Evolutionary conservation across 1,284 basidiomycete species (phyloP), one percentile per base, ranked within the genome.

Genomic region (Xerocomus nothofagi): DNA sequence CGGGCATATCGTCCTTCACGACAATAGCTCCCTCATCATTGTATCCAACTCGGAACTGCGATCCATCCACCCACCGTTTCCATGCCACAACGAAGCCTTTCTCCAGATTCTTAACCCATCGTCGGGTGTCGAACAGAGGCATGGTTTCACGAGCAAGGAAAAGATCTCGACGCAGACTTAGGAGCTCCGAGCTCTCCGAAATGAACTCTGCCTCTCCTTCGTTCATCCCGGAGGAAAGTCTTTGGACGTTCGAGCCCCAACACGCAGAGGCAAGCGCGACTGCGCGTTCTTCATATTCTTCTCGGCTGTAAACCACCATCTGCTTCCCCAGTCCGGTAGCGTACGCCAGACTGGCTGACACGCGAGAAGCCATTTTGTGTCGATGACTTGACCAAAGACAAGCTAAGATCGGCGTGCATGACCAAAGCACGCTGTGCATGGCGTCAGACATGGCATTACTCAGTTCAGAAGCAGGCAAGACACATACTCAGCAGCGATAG

Each of bases 361-460:
- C 81, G 15, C 82, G 72, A 17, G 79, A 80, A 48, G 77, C 79
- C 80, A 84, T 82, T 62, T 82, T 84, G 59, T 80, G 72, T 40
- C 61, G 55, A 56, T 83, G 75, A 46, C 74, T 76, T 5, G 81
- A 78, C 72, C 73, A 81, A 9, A 82, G 79, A 43, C 73, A 81
- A 8, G 82, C 82, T 43, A 84, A 61, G 30, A 84, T 71, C 23
- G 82, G 82, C 2, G 82, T 83, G 8, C 78, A 80, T 2, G 76
- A 72, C 82, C 82, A 84, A 24, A 84, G 64, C 30, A 83, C 77
- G 57, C 78, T 76, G 55, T 31, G 2, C 21, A 32, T 10, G 10
- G 27, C 4, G 15, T 67, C 12, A 66, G 50, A 42, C 17, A 41
- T 6, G 36, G 3, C 2, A 3, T 34, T 12, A 3, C 5, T 44